These are phyloP conservation scores for Elsinoe perseae DNA, from an alignment of 2,329 filamentous ascomycete genomes.

Conservation along the genomic window DNA sequence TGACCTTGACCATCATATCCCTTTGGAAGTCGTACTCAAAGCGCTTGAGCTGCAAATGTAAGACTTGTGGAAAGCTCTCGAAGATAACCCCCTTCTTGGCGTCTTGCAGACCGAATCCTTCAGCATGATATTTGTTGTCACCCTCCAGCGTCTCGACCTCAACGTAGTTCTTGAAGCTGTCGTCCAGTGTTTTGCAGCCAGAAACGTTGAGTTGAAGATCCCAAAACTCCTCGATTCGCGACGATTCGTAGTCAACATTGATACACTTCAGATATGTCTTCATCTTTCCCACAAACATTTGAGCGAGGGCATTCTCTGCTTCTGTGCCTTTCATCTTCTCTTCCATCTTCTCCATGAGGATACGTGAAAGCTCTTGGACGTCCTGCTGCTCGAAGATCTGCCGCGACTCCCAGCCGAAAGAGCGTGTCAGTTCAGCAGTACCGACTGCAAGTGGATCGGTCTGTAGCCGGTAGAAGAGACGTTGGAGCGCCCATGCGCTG, in stretches of 20 bases:
- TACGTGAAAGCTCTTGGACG: conserved; percentile 91
- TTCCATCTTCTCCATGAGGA: conserved; percentile 95
- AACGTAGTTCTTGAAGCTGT: conserved; percentile 94
- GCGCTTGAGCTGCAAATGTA: conserved; percentile 91
- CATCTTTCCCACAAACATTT: conserved; percentile 93
- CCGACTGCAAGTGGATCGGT: conserved; percentile 75
- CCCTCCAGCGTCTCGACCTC: conserved; percentile 95
- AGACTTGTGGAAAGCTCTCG: conserved; percentile 83
- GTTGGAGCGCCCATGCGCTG: conserved; percentile 77
- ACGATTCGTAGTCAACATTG: conserved; percentile 95
- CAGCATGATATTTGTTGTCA: conserved; percentile 96
- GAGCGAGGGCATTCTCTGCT: conserved; percentile 77
- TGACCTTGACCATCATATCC: conserved; percentile 98
- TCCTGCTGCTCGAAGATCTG: conserved; percentile 99
- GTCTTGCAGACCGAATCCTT: conserved; percentile 86
- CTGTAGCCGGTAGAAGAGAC: conserved; percentile 91
- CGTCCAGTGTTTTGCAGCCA: conserved; percentile 84
- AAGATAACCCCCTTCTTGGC: conserved; percentile 98
- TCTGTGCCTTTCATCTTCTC: conserved; percentile 96
- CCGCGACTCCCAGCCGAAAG: conserved; percentile 95
- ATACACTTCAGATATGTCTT: conserved; percentile 99
- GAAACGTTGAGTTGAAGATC: conserved; percentile 96
- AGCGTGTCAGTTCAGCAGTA: conserved; percentile 88
- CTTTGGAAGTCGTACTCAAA: conserved; percentile 97
- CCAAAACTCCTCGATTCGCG: conserved; percentile 95